Conservation (phyloP, 1,284 basidiomycete species). For the Malassezia restricta region DNA sequence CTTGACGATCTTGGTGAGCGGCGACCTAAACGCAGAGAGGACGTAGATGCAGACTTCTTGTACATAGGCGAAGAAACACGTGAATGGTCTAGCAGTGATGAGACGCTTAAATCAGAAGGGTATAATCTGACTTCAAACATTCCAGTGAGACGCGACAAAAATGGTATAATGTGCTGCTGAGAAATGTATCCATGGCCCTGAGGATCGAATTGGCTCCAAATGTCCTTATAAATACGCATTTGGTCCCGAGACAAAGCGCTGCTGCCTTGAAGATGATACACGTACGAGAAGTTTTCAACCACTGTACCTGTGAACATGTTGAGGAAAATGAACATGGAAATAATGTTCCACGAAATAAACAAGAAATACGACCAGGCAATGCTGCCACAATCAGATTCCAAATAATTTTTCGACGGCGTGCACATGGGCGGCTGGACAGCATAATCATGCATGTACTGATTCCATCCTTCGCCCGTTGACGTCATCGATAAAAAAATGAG, state of each 20-base stretch:
- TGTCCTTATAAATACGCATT: constrained; percentile 65
- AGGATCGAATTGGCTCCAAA: constrained; percentile 76
- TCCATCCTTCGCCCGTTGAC: constrained; percentile 50
- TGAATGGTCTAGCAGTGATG: constrained; percentile 14
- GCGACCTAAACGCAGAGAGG: neutral
- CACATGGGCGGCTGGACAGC: constrained; percentile 65
- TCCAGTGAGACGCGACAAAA: constrained; percentile 52
- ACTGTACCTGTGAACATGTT: constrained; percentile 74
- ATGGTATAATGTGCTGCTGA: constrained; percentile 62
- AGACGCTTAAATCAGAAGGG: constrained; percentile 20
- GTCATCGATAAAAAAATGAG: constrained; percentile 66
- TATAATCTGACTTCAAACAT: constrained; percentile 35
- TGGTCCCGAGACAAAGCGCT: constrained; percentile 67
- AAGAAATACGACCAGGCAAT: constrained; percentile 69
- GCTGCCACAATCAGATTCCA: constrained; percentile 80
- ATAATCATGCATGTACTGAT: constrained; percentile 45
- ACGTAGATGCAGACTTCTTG: neutral
- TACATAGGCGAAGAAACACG: neutral
- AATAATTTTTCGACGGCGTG: constrained; percentile 55
- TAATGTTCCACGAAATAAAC: constrained; percentile 90
- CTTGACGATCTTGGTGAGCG: neutral
- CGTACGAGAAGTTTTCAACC: constrained; percentile 91
- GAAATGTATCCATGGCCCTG: constrained; percentile 65
- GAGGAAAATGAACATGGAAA: constrained; percentile 74
- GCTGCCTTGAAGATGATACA: constrained; percentile 77